These are phyloP conservation scores for Trametes cubensis DNA, from an alignment of 768 basidiomycete genomes.

Conservation along the genomic window DNA sequence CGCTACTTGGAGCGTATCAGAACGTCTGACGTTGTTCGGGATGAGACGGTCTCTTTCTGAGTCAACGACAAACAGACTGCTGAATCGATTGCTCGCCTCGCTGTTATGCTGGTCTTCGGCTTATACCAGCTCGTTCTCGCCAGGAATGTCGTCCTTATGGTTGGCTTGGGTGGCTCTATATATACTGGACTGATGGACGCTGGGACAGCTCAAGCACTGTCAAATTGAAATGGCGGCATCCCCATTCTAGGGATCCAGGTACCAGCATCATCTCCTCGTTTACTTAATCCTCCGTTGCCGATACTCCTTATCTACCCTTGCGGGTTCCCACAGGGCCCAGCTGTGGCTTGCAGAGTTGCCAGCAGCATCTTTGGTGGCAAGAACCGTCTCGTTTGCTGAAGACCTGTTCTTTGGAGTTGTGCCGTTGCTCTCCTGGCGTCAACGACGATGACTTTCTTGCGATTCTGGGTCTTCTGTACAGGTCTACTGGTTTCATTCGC, in stretches of 20 bases:
- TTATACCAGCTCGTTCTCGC: no score
- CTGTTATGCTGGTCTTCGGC: no score
- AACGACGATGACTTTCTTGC: not conserved
- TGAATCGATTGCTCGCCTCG: no score
- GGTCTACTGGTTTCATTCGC: not conserved
- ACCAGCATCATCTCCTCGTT: not conserved
- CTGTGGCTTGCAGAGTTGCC: no score
- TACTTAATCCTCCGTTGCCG: not conserved
- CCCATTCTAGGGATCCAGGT: not conserved
- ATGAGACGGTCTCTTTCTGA: not conserved
- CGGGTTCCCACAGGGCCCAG: no score
- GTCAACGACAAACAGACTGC: no score
- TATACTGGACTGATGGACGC: not conserved
- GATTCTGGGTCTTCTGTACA: not conserved
- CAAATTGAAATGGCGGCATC: not conserved
- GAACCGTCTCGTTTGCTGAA: not conserved
- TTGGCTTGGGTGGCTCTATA: no score
- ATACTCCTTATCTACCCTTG: no score
- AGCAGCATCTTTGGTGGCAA: not conserved
- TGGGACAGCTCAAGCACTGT: not conserved
- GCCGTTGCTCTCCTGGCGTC: not conserved
- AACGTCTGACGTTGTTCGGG: not conserved
- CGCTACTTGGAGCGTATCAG: no score
- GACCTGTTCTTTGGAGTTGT: not conserved
- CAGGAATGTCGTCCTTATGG: no score